phyloP scores from a whole-genome alignment of 768 basidiomycete genomes.

The Mycena crocata region DNA sequence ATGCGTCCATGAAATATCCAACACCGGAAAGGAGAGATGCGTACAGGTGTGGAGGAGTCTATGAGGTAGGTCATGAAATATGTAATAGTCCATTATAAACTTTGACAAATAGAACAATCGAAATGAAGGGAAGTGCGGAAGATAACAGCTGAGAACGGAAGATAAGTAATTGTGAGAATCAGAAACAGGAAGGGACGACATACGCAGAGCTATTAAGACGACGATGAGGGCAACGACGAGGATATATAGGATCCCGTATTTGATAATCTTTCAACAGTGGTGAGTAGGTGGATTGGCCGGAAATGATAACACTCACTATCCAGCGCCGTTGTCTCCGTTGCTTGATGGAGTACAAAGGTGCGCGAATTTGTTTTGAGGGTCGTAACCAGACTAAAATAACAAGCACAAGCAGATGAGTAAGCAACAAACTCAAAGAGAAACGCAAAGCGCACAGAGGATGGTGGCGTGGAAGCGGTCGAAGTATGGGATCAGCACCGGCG shows the following conservation, averaged over 20 bases:
- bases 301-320: constrained; percentile 69
- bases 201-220: constrained; percentile 83
- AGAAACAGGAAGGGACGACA: constrained; percentile 49
- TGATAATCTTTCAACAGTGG: constrained; percentile 66
- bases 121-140: constrained; percentile 72
- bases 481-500: constrained; percentile 90
- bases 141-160: constrained; percentile 59
- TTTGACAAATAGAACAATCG: constrained; percentile 76
- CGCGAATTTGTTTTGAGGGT: constrained; percentile 93
- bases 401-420: constrained; percentile 33
- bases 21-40: constrained; percentile 26
- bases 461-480: constrained; percentile 93
- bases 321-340: constrained; percentile 90
- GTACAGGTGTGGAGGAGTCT: constrained; percentile 29
- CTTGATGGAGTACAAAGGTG: constrained; percentile 91
- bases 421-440: constrained; percentile 7
- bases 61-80: constrained; percentile 46
- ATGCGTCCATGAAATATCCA: constrained; percentile 32
- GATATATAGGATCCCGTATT: constrained; percentile 85
- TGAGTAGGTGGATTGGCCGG: constrained; percentile 6
- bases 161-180: constrained; percentile 18
- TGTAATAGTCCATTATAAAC: constrained; percentile 62
- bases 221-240: constrained; percentile 76
- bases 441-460: constrained; percentile 83
- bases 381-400: constrained; percentile 85